Evolutionary conservation across 495 filamentous ascomycete genomes (phyloP), one percentile per base, ranked within the genome.

Genomic region (Terfezia claveryi): DNA sequence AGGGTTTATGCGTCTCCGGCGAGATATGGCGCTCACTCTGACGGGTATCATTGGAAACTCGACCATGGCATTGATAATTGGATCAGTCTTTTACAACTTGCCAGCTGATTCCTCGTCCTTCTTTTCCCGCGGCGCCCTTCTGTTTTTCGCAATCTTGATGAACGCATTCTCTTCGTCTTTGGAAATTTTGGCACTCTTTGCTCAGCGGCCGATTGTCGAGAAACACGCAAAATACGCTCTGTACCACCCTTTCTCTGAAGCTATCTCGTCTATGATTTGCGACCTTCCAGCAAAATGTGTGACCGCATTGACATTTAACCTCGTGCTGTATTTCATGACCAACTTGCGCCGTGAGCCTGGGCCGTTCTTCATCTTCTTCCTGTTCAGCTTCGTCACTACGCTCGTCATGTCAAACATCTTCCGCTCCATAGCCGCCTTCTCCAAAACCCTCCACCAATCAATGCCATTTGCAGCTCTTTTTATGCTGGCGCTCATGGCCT

Each of bases 151-250:
- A 37, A 79, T 88, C 62, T 72, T 95, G 38, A 74, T 92, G 67
- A 92, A 89, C 65, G 86, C 86, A 27, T 93, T 94, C 58, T 71
- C 80, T 44, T 81, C 77, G 61, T 73, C 79, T 54, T 69, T 92
- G 27, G 87, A 93, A 70, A 86, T 87, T 66, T 68, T 93, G 36
- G 87, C 82, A 7, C 74, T 93, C 5, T 93, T 85, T 66, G 76
- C 81, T 17, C 88, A 94, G 75, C 78, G 87, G 12, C 78, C 83
- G 1, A 93, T 95, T 61, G 86, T 95, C 55, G 87, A 94, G 63
- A 95, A 95, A 63, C 88, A 95, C 61, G 70, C 72, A 54, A 79
- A 81, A 57, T 95, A 93, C 64, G 88, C 88, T n/a, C 71, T 94
- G 20, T 94, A 94, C 61, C 88, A 93, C 64, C 84, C 87, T 0